Base-by-base conservation (phyloP, 2,329 filamentous ascomycete genomes). In the Pseudocercospora cruenta region DNA sequence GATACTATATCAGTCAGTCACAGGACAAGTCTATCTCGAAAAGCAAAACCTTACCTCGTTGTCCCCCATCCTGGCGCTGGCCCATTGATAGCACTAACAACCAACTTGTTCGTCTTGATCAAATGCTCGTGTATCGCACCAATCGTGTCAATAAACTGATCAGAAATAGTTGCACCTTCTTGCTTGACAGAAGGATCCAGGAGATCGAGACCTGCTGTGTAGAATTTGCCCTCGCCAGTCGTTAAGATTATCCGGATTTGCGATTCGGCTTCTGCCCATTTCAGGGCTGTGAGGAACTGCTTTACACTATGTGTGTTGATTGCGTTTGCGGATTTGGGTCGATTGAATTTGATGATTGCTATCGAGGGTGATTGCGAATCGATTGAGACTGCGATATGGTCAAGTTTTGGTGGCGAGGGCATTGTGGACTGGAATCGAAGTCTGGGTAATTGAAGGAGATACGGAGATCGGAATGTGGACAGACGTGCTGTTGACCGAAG, bases 191-290 rank as follows among this genome's bases (percentile, higher is more conserved):
- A 64, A 1, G 64, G 62, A 33, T 71, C 71, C n/a, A 71, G 60
- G 10, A 72, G 64, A 53, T 72, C 68, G 43, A 72, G 63, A 10
- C 70, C 70, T 5, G 69, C 67, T 5, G 67, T 71, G 53, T 69
- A 72, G 62, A 72, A 72, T 54, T 69, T 70, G 5, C 69, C 69
- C 36, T 67, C 68, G 24, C 71, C 71, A 7, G 71, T 70, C 3
- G 70, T 69, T 31, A 71, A 22, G 28, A 72, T 69, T 33, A 72
- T 66, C 22, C 68, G 63, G 49, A 72, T 69, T 1, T 45, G 22
- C 2, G 62, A 31, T n/a, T 65, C 45, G n/a, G 55, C 21, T 16
- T 66, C 62, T 1, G 69, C 66, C 71, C 71, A 72, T 60, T 64
- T 54, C 14, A 71, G 61, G 12, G 71, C 69, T 6, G 59, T 21